Evolutionary conservation across 441 rosid species (phyloP).

Genomic region (Omphalea diandra): DNA sequence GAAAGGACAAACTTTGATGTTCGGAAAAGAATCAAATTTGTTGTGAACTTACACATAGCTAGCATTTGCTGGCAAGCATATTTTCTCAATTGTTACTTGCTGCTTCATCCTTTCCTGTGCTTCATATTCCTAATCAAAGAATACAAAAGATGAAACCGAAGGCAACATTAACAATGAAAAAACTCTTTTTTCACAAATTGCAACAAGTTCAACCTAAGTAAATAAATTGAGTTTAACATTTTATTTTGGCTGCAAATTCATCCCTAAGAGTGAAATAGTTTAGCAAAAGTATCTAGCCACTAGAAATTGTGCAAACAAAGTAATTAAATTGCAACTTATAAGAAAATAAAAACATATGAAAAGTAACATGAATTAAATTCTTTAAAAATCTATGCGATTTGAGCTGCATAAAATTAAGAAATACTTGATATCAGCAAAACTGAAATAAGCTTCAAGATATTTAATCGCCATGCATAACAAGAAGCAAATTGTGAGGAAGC

Average conservation of each 20-base stretch:
- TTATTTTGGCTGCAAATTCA: background rate
- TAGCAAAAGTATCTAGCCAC: background rate
- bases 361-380: background rate
- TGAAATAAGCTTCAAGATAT: background rate
- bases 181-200: background rate
- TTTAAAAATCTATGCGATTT: background rate
- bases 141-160: slow-evolving; percentile 13
- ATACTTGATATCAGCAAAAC: background rate
- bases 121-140: slow-evolving; percentile 63
- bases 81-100: slow-evolving; percentile 55
- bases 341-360: background rate
- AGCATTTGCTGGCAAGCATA: slow-evolving; percentile 56
- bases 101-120: slow-evolving; percentile 71
- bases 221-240: background rate
- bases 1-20: background rate
- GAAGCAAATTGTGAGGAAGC: no score
- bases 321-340: background rate
- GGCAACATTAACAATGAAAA: slow-evolving; percentile 6
- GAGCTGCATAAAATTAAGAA: background rate
- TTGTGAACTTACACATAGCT: slow-evolving; percentile 62
- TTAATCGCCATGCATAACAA: background rate
- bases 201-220: background rate
- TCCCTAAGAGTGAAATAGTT: background rate
- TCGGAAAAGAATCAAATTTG: background rate
- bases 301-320: background rate